phyloP scores from a whole-genome alignment of 208 protist genomes.

The Trypanosoma melophagium region DNA sequence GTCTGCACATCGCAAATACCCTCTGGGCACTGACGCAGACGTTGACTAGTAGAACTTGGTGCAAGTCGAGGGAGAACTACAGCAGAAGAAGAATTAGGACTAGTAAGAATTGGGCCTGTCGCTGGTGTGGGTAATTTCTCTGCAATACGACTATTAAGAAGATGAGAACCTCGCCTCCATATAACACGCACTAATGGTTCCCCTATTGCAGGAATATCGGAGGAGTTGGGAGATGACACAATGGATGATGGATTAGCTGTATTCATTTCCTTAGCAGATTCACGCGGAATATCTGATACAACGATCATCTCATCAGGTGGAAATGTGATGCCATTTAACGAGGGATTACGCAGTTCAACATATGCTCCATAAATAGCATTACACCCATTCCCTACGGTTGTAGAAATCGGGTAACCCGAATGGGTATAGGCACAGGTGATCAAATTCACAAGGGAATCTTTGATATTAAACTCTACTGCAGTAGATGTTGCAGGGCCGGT shows the following conservation, averaged over 20 bases:
- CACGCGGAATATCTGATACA: conserved; percentile 12
- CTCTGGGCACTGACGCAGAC: conserved; percentile 60
- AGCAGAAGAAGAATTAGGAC: conserved; percentile 11
- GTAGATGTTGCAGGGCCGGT: neutral
- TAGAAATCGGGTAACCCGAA: conserved; percentile 66
- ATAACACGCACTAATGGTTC: conserved; percentile 39
- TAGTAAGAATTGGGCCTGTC: conserved; percentile 10
- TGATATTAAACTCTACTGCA: conserved; percentile 27
- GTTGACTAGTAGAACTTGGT: conserved; percentile 29
- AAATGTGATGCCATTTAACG: conserved; percentile 57
- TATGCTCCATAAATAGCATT: conserved; percentile 67
- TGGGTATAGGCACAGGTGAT: conserved; percentile 77
- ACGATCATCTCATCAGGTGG: conserved; percentile 67
- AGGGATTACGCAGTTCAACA: conserved; percentile 61
- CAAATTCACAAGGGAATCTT: conserved; percentile 63
- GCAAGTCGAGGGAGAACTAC: conserved; percentile 25
- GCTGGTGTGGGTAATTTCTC: neutral
- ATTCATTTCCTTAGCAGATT: too few species aligned
- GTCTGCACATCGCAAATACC: conserved; percentile 66
- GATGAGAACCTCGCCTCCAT: conserved; percentile 37
- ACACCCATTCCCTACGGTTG: conserved; percentile 32
- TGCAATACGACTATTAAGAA: neutral
- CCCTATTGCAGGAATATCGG: neutral
- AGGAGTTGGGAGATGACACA: too few species aligned
- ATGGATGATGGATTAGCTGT: too few species aligned